Evolutionary conservation across 2,329 filamentous ascomycete species (phyloP).

Genomic region (Neodidymelliopsis sp.): DNA sequence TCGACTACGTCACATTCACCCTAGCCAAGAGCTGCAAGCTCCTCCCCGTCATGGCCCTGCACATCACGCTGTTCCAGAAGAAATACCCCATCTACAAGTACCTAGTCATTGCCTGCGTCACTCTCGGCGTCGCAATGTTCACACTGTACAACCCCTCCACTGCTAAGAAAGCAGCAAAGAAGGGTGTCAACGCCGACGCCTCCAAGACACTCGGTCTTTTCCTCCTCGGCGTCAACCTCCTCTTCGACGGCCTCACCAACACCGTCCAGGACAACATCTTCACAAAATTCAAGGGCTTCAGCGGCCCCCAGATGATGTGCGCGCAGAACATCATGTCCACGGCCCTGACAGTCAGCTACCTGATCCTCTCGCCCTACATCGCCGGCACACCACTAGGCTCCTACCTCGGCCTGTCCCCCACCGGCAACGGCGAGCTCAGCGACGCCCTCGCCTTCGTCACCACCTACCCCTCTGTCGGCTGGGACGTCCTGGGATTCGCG

Average conservation of each 20-base stretch:
- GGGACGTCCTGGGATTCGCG: constrained; percentile 88
- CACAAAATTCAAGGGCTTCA: constrained; percentile 75
- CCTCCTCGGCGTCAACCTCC: constrained; percentile 84
- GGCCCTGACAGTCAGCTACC: constrained; percentile 75
- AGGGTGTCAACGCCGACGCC: constrained; percentile 63
- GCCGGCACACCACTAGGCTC: constrained; percentile 62
- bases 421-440: constrained; percentile 72
- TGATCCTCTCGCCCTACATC: constrained; percentile 81
- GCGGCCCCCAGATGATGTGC: constrained; percentile 99
- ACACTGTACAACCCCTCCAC: constrained; percentile 76
- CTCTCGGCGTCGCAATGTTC: constrained; percentile 90
- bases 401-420: constrained; percentile 51
- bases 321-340: constrained; percentile 92
- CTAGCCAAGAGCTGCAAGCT: constrained; percentile 98
- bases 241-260: constrained; percentile 96
- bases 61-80: constrained; percentile 88
- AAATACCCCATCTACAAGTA: constrained; percentile 97
- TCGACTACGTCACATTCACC: constrained; percentile 98
- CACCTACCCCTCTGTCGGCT: constrained; percentile 80
- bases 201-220: constrained; percentile 81
- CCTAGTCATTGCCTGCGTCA: constrained; percentile 88
- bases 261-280: constrained; percentile 97
- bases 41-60: constrained; percentile 96
- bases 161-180: constrained; percentile 48
- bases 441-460: constrained; percentile 83